These are phyloP conservation scores for Trypanosomatidae sp. DNA, from an alignment of 208 protist genomes.

Conservation along the genomic window DNA sequence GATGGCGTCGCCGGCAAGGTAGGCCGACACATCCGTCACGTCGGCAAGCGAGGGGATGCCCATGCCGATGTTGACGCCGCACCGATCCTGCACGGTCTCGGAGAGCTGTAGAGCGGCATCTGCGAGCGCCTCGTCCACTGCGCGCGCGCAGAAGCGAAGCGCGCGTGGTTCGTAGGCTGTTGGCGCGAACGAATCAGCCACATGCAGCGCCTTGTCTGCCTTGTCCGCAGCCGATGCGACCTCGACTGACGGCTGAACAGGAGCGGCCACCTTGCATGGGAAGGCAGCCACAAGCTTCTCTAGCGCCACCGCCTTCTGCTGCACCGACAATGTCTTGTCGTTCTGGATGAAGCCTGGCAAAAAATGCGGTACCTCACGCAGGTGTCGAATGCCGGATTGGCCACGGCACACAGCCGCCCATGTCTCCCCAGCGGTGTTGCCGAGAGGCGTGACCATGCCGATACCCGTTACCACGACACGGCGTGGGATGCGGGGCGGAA, in stretches of 20 bases:
- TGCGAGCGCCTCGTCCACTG: conserved; percentile 65
- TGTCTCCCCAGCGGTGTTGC: conserved; percentile 52
- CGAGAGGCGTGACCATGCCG: conserved; percentile 94
- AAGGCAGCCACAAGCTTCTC: conserved; percentile 45
- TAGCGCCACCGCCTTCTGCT: conserved; percentile 27
- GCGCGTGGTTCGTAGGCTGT: conserved; percentile 60
- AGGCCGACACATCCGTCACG: conserved; percentile 62
- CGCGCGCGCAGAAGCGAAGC: conserved; percentile 43
- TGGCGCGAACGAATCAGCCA: conserved; percentile 36
- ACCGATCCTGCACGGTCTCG: conserved; percentile 21
- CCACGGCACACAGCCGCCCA: conserved; percentile 82
- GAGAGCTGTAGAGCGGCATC: conserved; percentile 43
- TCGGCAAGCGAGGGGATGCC: conserved; percentile 87
- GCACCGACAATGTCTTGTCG: conserved; percentile 28
- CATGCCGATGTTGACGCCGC: conserved; percentile 92
- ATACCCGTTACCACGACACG: conserved; percentile 96
- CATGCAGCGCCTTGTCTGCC: background rate
- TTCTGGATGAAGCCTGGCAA: conserved; percentile 55
- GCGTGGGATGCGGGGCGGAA: conserved; percentile 41
- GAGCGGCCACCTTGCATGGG: conserved; percentile 72
- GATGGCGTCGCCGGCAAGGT: conserved; percentile 32
- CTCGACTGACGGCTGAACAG: conserved; percentile 29
- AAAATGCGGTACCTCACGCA: conserved; percentile 59
- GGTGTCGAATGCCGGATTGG: conserved; percentile 43
- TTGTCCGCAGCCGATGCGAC: background rate